Conservation (phyloP, 1,284 basidiomycete species). For the Tilletia walkeri region DNA sequence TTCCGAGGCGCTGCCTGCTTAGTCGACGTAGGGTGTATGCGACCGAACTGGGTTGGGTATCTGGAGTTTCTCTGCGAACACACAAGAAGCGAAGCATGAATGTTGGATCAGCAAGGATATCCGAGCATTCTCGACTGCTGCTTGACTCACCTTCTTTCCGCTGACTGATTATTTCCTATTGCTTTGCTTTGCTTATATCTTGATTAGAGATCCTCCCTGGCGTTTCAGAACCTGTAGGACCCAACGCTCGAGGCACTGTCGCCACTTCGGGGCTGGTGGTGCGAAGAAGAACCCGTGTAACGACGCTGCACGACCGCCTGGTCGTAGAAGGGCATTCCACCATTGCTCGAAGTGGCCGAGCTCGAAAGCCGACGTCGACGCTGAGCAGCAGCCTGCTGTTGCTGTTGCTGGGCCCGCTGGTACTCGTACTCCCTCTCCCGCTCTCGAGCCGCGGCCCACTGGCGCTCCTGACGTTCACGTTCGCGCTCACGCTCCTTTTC, state of each 20-base stretch:
- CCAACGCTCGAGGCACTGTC: background rate
- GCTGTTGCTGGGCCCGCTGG: conserved; percentile 2
- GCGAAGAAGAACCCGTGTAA: background rate
- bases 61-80: too few relatives aligned
- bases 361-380: background rate
- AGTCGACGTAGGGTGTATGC: too few relatives aligned
- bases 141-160: background rate
- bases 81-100: too few relatives aligned
- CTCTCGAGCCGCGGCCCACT: background rate
- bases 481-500: conserved; percentile 2
- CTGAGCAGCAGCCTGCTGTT: conserved; percentile 2
- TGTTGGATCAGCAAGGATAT: background rate
- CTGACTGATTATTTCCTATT: too few relatives aligned
- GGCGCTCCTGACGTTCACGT: background rate
- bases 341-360: background rate
- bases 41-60: too few relatives aligned
- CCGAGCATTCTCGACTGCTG: background rate
- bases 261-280: background rate
- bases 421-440: background rate
- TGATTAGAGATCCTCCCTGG: background rate
- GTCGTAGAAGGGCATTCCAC: background rate
- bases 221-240: background rate
- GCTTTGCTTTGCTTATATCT: background rate
- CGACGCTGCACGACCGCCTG: conserved; percentile 9
- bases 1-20: too few relatives aligned